Evolutionary conservation across 139 green algal species (phyloP).

Genomic region (Volvox reticuliferus): DNA sequence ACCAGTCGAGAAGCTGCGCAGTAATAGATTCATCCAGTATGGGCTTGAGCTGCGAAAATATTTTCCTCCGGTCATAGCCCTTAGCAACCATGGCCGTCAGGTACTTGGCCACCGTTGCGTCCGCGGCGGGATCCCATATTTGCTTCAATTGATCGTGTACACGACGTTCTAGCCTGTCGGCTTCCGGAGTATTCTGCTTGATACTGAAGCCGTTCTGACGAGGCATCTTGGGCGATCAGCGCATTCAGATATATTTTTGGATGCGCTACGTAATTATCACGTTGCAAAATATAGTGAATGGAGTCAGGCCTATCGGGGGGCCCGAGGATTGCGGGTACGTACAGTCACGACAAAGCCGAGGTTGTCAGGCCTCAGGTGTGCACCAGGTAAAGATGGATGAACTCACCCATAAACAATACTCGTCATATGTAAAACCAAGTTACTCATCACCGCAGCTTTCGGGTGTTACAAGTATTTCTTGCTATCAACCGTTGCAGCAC

Average conservation of each 20-base stretch:
- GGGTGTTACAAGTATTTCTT: too few species aligned
- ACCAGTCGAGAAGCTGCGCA: slow-evolving; percentile 23
- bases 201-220: neutral
- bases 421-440: too few species aligned
- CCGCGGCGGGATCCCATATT: slow-evolving; percentile 36
- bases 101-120: slow-evolving; percentile 36
- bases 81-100: slow-evolving; percentile 25
- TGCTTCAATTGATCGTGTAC: slow-evolving; percentile 22
- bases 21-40: slow-evolving; percentile 21
- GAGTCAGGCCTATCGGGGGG: too few species aligned
- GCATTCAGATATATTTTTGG: neutral
- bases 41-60: slow-evolving; percentile 1
- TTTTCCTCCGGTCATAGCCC: slow-evolving; percentile 24
- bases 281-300: too few species aligned
- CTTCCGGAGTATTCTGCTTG: slow-evolving; percentile 10
- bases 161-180: neutral
- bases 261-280: neutral
- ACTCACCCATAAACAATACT: too few species aligned
- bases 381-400: too few species aligned
- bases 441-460: too few species aligned
- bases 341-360: too few species aligned
- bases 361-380: too few species aligned
- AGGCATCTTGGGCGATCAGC: neutral
- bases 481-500: too few species aligned
- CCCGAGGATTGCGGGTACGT: too few species aligned